Evolutionary conservation across 2,329 filamentous ascomycete genomes (phyloP), one percentile per base, ranked within the genome.

Genomic region (Biscogniauxia sp.): DNA sequence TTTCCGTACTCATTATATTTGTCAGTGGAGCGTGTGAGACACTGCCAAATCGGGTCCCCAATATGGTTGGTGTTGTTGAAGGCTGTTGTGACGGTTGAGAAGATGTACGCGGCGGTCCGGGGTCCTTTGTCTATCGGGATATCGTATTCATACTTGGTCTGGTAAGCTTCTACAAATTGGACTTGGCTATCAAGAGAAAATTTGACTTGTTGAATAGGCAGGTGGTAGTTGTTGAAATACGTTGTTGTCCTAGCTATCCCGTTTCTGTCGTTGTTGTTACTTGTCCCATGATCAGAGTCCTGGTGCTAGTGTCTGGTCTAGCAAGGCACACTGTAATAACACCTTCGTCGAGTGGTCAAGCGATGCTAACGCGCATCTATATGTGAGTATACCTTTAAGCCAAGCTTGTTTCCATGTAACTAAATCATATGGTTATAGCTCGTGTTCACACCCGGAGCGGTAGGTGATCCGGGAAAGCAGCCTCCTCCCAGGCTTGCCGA

Each of bases 161-260:
- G 11, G 17, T 51, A 56, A 3, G 41, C 37, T 50, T 56, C 20
- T 25, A 50, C 20, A 20, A 56, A 56, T 7, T 26, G 11, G 20
- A 20, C 54, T n/a, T 4, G 20, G 3, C 32, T 5, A 6, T 37
- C 23, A 20, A 37, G 45, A 2, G 20, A 11, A 50, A 19, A 56
- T 20, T 20, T 19, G 23, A 32, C 19, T 20, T 56, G 5, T 19
- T 51, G 6, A 17, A 51, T 56, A 11, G 55, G 45, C 7, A 56
- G 26, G 23, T 56, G 55, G 15, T 51, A 37, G n/a, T 56, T 51
- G 55, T 56, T 56, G 55, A 51, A 56, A 1, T 15, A 56, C 5
- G 45, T 56, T 6, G 45, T 32, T 20, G 55, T 51, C 45, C 45
- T 56, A 20, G 54, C 41, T 28, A 56, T 56, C 17, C 5, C 17